Percentiles rank a stretch among this genome's conserved stretches.
phyloP scores from a whole-genome alignment of 129 eudicot species.

The Dittrichia graveolens region DNA sequence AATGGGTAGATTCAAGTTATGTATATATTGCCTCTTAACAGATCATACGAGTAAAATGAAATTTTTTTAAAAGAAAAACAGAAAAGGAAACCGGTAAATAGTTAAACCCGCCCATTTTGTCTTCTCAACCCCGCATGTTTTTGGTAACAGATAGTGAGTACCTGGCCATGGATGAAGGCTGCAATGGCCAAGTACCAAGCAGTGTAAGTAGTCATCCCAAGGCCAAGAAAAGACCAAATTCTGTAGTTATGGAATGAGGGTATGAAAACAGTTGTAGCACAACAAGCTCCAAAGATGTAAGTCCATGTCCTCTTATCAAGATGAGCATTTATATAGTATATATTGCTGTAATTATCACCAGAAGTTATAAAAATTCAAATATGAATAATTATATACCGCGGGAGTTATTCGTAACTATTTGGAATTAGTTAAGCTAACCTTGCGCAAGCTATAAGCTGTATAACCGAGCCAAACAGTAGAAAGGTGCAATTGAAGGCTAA shows the following conservation, averaged over 20 bases:
- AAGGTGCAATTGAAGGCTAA: slow-evolving; percentile 75
- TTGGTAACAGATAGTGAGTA: not conserved
- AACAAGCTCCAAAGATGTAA: slow-evolving; percentile 77
- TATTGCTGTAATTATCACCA: slow-evolving; percentile 47
- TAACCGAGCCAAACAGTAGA: slow-evolving; percentile 73
- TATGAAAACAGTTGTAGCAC: slow-evolving; percentile 73
- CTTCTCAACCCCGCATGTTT: not conserved
- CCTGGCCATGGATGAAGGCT: slow-evolving; percentile 73
- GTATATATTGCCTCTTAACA: no score
- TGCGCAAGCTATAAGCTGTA: slow-evolving; percentile 90
- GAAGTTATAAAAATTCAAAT: not conserved
- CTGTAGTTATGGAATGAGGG: slow-evolving; percentile 75
- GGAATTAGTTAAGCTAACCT: slow-evolving; percentile 43
- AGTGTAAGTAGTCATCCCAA: slow-evolving; percentile 77
- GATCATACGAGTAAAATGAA: no score
- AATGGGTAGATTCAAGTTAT: no score
- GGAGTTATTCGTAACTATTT: not conserved
- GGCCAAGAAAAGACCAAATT: slow-evolving; percentile 77
- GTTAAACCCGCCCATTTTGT: not conserved
- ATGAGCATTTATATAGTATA: slow-evolving; percentile 71
- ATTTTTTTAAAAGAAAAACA: no score
- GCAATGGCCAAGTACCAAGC: slow-evolving; percentile 80
- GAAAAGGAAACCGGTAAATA: no score
- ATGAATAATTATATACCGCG: no score
- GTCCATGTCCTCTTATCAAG: slow-evolving; percentile 85